phyloP scores from a whole-genome alignment of 2,329 filamentous ascomycete genomes.

The Atkinsonella texensis region DNA sequence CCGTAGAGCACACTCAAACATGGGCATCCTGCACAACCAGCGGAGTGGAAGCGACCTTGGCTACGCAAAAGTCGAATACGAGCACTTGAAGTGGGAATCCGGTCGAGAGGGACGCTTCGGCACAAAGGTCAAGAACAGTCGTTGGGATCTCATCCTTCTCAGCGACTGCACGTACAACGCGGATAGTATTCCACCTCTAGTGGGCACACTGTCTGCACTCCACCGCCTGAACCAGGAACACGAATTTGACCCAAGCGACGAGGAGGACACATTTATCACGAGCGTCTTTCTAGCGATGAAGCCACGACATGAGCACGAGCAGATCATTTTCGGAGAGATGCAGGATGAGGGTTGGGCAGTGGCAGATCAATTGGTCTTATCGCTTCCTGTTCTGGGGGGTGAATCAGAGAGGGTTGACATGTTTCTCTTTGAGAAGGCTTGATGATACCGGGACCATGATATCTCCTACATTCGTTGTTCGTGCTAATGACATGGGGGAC shows the following conservation, averaged over 20 bases:
- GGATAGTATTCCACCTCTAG: constrained; percentile 40
- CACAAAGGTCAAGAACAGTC: constrained; percentile 20
- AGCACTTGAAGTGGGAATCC: constrained; percentile 46
- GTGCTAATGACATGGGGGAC: no score
- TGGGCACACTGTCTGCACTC: constrained; percentile 39
- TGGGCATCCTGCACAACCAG: constrained; percentile 19
- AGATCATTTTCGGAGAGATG: constrained; percentile 36
- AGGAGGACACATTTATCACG: constrained; percentile 17
- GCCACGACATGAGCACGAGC: constrained; percentile 41
- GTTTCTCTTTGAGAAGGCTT: constrained; percentile 34
- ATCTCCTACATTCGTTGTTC: no score
- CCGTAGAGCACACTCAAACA: constrained; percentile 35
- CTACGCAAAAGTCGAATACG: constrained; percentile 29
- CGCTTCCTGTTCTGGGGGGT: constrained; percentile 32
- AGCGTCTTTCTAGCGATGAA: constrained; percentile 43
- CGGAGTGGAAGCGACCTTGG: constrained; percentile 5
- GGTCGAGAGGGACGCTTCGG: constrained; percentile 34
- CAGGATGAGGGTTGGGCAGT: constrained; percentile 31
- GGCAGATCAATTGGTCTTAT: constrained; percentile 27
- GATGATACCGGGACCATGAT: not conserved
- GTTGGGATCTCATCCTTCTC: constrained; percentile 42
- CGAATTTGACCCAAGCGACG: constrained; percentile 9
- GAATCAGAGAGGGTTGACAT: constrained; percentile 37
- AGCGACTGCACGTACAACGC: constrained; percentile 53
- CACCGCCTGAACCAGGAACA: constrained; percentile 27